Percentiles rank a stretch among this genome's conserved stretches.
These are phyloP conservation scores for Epichloe typhina DNA, from an alignment of 2,329 filamentous ascomycete species.

Conservation along the genomic window DNA sequence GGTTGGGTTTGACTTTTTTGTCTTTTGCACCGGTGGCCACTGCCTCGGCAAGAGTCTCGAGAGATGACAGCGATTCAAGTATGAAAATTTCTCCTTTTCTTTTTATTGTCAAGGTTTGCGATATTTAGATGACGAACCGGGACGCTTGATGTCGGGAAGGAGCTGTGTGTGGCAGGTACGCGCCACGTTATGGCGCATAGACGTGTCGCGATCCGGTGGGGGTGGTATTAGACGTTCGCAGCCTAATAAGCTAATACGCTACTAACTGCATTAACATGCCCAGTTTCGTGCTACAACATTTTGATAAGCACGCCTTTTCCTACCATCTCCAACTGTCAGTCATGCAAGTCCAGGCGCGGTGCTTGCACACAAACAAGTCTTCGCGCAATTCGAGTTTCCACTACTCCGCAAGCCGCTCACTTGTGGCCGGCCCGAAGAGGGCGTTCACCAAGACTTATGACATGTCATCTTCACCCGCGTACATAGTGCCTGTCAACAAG, in stretches of 20 bases:
- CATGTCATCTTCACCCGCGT: background rate
- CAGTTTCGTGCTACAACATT: too few relatives aligned
- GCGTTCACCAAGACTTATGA: background rate
- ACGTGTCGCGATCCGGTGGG: background rate
- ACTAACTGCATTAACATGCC: too few relatives aligned
- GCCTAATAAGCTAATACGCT: too few relatives aligned
- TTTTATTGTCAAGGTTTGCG: background rate
- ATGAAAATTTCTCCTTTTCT: background rate
- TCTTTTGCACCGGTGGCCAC: background rate
- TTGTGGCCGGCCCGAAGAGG: background rate
- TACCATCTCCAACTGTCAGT: too few relatives aligned
- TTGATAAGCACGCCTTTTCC: too few relatives aligned
- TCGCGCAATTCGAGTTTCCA: too few relatives aligned
- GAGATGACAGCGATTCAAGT: background rate
- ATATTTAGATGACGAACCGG: background rate
- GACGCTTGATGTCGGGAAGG: background rate
- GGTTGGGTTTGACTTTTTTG: background rate
- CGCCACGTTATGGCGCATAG: slow-evolving; percentile 1
- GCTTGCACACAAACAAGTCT: too few relatives aligned
- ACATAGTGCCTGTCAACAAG: background rate
- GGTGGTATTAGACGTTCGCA: too few relatives aligned
- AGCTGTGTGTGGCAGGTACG: background rate
- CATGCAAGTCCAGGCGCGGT: too few relatives aligned
- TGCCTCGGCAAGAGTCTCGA: background rate
- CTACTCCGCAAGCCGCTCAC: too few relatives aligned